Evolutionary conservation across 306 rosid genomes (phyloP).

Genomic region (Oemleria cerasiformis): DNA sequence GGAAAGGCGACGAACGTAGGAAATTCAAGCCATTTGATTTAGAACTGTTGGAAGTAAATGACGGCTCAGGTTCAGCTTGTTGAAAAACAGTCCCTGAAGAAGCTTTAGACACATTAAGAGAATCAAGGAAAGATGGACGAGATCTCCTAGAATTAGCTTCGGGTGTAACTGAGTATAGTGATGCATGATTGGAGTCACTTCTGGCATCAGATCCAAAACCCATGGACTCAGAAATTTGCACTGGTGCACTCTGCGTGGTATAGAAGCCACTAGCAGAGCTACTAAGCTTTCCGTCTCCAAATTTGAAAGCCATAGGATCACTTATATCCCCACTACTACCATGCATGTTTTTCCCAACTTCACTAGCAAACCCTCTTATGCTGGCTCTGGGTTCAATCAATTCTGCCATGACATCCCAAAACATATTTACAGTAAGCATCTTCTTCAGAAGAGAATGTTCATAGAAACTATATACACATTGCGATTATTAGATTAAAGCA

Average conservation of each 20-base stretch:
- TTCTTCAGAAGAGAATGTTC: constrained; percentile 15
- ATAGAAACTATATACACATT: constrained; percentile 8
- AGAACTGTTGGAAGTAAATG: constrained; percentile 37
- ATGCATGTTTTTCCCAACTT: constrained; percentile 34
- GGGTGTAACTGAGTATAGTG: constrained; percentile 33
- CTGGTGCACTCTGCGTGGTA: constrained; percentile 34
- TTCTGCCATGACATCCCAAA: constrained; percentile 31
- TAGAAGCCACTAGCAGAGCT: constrained; percentile 32
- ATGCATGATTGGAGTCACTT: constrained; percentile 44
- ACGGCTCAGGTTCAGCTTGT: constrained; percentile 39
- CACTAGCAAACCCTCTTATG: constrained; percentile 31
- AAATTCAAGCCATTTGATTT: constrained; percentile 40
- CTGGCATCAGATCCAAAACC: constrained; percentile 40
- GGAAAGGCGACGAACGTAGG: constrained; percentile 38
- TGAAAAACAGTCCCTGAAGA: constrained; percentile 49
- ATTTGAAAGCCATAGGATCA: constrained; percentile 37
- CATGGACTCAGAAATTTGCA: constrained; percentile 41
- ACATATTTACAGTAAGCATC: constrained; percentile 19
- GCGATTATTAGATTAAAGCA: constrained; percentile 6
- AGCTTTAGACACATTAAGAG: constrained; percentile 55
- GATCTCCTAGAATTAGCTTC: constrained; percentile 67
- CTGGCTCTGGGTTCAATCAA: constrained; percentile 19
- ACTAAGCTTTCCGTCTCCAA: constrained; percentile 38
- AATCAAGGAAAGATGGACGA: constrained; percentile 89
- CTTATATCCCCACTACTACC: constrained; percentile 30